Evolutionary conservation across 345 rosid genomes (phyloP), one percentile per base, ranked within the genome.

Genomic region (Corchorus capsularis): DNA sequence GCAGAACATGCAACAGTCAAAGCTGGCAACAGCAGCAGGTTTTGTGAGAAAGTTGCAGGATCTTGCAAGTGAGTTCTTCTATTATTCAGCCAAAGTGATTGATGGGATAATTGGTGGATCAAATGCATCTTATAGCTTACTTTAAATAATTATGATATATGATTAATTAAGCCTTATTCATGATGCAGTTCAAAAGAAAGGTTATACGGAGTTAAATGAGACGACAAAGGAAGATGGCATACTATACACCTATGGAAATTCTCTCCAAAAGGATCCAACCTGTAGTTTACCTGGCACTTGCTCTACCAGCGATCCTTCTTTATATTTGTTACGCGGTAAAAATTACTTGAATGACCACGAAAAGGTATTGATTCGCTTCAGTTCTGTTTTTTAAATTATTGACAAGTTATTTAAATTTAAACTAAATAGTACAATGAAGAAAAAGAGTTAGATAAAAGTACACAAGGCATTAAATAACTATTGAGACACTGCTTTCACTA

Each of bases 31-130:
- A 50, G 92, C 97, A 22, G 85, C 93, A 74, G 86, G 85, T 69
- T 73, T 92, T 4, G 93, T 92, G 79, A 89, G 87, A 83, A 91
- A 89, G 80, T 82, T 96, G 81, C 99, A 93, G 35, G 97, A 89
- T 46, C 85, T 92, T 55, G 90, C 97, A 37, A 88, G 88, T 87
- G 60, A 82, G 85, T 78, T 57, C 78, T 78, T 57, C 78, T 49
- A 49, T 43, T 59, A 49, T 14, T 8, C 27, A 45, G 43, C 62
- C 71, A 47, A 53, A 35, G 35, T 76, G 32, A 46, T 41, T 19
- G 45, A 77, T 19, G 45, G 75, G 55, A 57, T 73, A 71, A 69
- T 41, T 71, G 37, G 19, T 39, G 13, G 67, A 50, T 69, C 15
- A 39, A 46, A 59, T 77, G 17, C 49, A 45, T 45, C 46, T 2